Percentiles rank a stretch among this genome's conserved stretches.
Evolutionary conservation across 768 basidiomycete species (phyloP).

Genomic region (Nidula microcarpa): DNA sequence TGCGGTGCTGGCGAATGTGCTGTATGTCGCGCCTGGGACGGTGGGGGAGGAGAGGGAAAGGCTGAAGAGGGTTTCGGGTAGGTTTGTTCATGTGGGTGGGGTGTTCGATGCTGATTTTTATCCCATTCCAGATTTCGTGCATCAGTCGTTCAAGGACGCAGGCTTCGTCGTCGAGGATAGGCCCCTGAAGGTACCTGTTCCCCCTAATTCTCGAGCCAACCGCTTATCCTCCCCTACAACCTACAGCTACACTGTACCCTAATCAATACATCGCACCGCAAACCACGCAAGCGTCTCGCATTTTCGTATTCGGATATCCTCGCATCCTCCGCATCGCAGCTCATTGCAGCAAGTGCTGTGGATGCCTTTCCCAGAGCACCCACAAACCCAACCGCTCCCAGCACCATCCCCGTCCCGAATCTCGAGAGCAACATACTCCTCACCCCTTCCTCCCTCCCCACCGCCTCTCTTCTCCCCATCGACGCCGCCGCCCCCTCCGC

Average conservation of each 20-base stretch:
- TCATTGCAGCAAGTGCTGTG: neutral
- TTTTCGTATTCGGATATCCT: conserved; percentile 38
- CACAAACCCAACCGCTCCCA: no score
- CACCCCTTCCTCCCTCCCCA: no score
- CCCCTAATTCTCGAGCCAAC: neutral
- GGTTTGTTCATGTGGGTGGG: neutral
- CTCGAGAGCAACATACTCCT: no score
- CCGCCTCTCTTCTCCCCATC: no score
- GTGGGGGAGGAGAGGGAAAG: conserved; percentile 16
- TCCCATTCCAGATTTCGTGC: conserved; percentile 18
- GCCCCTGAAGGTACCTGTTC: conserved; percentile 42
- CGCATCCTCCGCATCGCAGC: conserved; percentile 7
- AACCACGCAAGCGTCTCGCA: conserved; percentile 25
- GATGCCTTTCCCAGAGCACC: no score
- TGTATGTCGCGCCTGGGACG: conserved; percentile 51
- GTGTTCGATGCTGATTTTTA: neutral
- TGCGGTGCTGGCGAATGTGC: conserved; percentile 41
- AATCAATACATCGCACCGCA: conserved; percentile 44
- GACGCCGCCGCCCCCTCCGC: neutral
- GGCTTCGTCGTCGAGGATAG: conserved; percentile 42
- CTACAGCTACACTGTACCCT: conserved; percentile 46
- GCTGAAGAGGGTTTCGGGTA: conserved; percentile 26
- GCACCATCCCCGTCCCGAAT: no score
- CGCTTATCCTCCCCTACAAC: neutral
- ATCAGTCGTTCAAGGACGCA: conserved; percentile 28